Percentiles rank a stretch among this genome's conserved stretches.
Conservation (phyloP, 2,329 filamentous ascomycete species). For the Ceratocystis ficicola region DNA sequence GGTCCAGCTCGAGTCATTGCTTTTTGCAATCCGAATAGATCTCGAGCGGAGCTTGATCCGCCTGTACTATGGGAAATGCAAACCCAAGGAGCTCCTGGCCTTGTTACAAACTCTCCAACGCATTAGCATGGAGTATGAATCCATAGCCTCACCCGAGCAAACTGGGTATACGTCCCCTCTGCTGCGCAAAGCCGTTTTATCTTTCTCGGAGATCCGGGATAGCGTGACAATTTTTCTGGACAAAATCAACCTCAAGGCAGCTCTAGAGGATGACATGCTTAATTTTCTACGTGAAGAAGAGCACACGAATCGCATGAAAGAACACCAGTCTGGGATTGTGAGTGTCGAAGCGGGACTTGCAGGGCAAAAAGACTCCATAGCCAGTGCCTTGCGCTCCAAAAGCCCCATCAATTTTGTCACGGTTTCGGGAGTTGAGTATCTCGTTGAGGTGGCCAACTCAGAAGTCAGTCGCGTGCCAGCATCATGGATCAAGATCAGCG, state of each 20-base stretch:
- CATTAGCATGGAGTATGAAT: constrained; percentile 64
- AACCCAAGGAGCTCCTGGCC: constrained; percentile 71
- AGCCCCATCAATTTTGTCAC: constrained; percentile 64
- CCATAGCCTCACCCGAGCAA: constrained; percentile 51
- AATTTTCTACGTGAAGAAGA: constrained; percentile 77
- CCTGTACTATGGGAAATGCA: constrained; percentile 95
- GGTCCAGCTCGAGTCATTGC: constrained; percentile 60
- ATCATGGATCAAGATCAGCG: constrained; percentile 88
- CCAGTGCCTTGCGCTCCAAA: constrained; percentile 58
- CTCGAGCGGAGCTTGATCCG: constrained; percentile 86
- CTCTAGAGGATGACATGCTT: constrained; percentile 83
- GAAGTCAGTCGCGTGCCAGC: constrained; percentile 80
- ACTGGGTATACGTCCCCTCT: constrained; percentile 60
- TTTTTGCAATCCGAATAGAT: constrained; percentile 58
- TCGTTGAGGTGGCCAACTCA: constrained; percentile 79
- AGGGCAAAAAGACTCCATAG: constrained; percentile 59
- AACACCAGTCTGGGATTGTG: constrained; percentile 84
- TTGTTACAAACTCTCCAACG: constrained; percentile 76
- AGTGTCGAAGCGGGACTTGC: constrained; percentile 81
- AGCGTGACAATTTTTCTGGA: constrained; percentile 65
- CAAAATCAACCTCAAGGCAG: constrained; percentile 72
- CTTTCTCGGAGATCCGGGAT: constrained; percentile 63
- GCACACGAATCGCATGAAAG: constrained; percentile 78
- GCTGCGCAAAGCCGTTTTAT: constrained; percentile 58
- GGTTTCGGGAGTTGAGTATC: constrained; percentile 81